These are phyloP conservation scores for Flagelloscypha sp. DNA, from an alignment of 768 basidiomycete species.

Conservation along the genomic window DNA sequence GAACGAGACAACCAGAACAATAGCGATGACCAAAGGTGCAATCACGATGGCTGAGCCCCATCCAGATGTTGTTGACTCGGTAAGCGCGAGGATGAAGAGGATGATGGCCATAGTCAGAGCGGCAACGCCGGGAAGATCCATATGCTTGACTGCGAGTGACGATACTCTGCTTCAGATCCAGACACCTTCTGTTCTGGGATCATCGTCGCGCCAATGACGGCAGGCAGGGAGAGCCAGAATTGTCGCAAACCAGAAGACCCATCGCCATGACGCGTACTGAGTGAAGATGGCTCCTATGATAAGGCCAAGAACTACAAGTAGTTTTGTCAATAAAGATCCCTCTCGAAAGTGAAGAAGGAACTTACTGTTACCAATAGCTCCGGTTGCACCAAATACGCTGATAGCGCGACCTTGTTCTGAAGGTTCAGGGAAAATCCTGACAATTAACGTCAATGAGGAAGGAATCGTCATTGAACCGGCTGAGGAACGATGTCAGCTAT, in stretches of 20 bases:
- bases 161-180: neutral
- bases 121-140: conserved; percentile 8
- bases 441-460: conserved; percentile 32
- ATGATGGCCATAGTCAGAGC: conserved; percentile 19
- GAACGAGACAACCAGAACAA: conserved; percentile 32
- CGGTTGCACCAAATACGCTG: conserved; percentile 34
- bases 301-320: conserved; percentile 22
- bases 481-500: conserved; percentile 6
- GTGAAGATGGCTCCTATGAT: conserved; percentile 31
- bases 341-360: neutral
- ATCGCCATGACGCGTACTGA: conserved; percentile 27
- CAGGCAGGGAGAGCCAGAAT: conserved; percentile 24
- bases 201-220: conserved; percentile 18
- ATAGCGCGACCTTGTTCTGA: conserved; percentile 36
- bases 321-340: no score
- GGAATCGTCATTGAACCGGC: conserved; percentile 37
- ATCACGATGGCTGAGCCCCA: conserved; percentile 41
- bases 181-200: conserved; percentile 19
- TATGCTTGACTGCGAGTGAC: conserved; percentile 3
- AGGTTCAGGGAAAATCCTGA: conserved; percentile 37
- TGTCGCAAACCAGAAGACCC: conserved; percentile 38
- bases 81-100: conserved; percentile 35
- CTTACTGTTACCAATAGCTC: conserved; percentile 35
- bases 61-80: conserved; percentile 37
- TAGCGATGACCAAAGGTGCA: conserved; percentile 36